These are phyloP conservation scores for Talaromyces trachyspermus DNA, from an alignment of 495 filamentous ascomycete genomes.

Conservation along the genomic window DNA sequence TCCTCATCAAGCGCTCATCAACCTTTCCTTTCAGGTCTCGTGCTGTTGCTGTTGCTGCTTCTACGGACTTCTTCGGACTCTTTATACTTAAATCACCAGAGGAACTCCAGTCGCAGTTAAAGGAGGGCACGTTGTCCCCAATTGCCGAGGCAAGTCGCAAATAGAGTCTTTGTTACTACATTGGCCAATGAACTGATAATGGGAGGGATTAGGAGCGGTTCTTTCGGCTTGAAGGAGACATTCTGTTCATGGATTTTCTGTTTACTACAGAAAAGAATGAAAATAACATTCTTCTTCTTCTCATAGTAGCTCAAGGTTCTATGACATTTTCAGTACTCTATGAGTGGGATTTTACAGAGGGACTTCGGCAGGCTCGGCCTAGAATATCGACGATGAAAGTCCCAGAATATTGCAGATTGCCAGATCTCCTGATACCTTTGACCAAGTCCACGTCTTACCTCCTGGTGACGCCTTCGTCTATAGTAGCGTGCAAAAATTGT, in stretches of 20 bases:
- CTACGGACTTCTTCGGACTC: slow-evolving; percentile 50
- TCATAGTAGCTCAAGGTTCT: slow-evolving; percentile 56
- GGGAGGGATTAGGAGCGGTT: slow-evolving; percentile 38
- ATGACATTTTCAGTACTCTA: slow-evolving; percentile 60
- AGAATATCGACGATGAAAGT: slow-evolving; percentile 44
- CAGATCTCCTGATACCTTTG: slow-evolving; percentile 61
- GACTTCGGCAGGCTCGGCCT: slow-evolving; percentile 25
- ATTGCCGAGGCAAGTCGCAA: slow-evolving; percentile 26
- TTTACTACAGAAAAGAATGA: slow-evolving; percentile 56
- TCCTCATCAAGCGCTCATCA: slow-evolving; percentile 9
- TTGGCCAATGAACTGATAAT: background rate
- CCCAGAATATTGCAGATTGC: slow-evolving; percentile 52
- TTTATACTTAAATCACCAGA: slow-evolving; percentile 32
- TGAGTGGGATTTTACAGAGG: slow-evolving; percentile 58
- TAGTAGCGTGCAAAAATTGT: slow-evolving; percentile 53
- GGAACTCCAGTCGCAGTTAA: slow-evolving; percentile 29
- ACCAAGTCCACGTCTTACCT: slow-evolving; percentile 58
- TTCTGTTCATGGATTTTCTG: slow-evolving; percentile 83
- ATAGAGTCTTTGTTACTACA: background rate
- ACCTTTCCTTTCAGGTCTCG: slow-evolving; percentile 40
- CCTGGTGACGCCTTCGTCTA: slow-evolving; percentile 48
- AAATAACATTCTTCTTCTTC: slow-evolving; percentile 62
- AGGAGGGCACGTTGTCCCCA: slow-evolving; percentile 24
- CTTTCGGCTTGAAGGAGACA: slow-evolving; percentile 59
- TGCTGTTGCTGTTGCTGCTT: slow-evolving; percentile 58